Base-by-base conservation (phyloP, 805 yeast genomes). In the Candida boidinii region DNA sequence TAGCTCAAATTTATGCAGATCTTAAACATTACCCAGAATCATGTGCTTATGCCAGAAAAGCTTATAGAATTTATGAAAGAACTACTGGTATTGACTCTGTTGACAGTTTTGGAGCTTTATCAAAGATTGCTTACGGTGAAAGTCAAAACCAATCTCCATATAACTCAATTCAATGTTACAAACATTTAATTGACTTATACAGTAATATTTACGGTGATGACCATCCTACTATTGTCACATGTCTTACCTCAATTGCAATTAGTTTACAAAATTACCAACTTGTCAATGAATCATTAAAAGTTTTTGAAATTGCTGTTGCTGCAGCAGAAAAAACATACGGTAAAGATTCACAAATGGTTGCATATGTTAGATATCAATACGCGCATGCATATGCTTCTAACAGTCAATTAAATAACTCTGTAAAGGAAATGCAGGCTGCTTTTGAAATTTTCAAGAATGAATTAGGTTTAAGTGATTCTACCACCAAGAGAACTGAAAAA, bases 51-150 rank as follows among this genome's bases (percentile, higher is more conserved):
- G 72, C 79, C 13, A 74, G 92, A 45, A 79, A 73, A 52, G 74
- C 95, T 2, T 69, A 76, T 39, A 62, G 74, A 25, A 73, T 87
- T 39, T 67, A 78, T 38, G 97, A 90, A 64, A 76, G 97, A 59
- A 68, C 77, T 10, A 56, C 64, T 32, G 98, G 98, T 39, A 56
- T 76, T 41, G 97, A 90, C 51, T 73, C 92, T 11, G 73, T 71
- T 47, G 90, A 86, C 42, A 71, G 88, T 17, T 56, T 85, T 24
- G 69, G 85, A 43, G 64, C 84, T 26, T 73, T 80, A 52, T 66
- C 78, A 45, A 86, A 85, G 56, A 61, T 88, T 43, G 94, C 92
- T 2, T 70, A 67, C 48, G 68, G 71, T 48, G 96, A 88, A 55
- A 61, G 75, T 26, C 59, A 72, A 8, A 70, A 73, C 43, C 73